Evolutionary conservation across 2,329 filamentous ascomycete species (phyloP).

Genomic region (Colletotrichum paranaense): DNA sequence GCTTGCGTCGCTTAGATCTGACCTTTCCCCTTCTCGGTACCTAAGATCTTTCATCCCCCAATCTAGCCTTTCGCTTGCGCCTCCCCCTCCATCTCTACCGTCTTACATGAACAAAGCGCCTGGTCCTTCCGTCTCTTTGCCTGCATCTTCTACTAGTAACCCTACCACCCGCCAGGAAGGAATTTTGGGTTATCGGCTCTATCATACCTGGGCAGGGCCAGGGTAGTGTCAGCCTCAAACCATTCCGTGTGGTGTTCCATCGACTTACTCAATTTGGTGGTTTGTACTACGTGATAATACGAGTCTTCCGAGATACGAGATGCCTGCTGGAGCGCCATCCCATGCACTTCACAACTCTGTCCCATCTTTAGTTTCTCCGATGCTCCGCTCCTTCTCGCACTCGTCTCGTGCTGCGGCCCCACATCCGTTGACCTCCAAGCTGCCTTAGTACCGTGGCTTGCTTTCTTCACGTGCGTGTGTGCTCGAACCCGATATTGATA

Average conservation of each 20-base stretch:
- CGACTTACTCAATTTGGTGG: slow-evolving; percentile 2
- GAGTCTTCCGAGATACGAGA: not conserved
- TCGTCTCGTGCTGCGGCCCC: not conserved
- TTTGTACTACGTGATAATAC: not conserved
- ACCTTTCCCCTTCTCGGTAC: not conserved
- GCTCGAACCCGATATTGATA: not conserved
- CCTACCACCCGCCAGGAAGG: not conserved
- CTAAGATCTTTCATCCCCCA: not conserved
- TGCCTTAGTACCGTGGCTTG: not conserved
- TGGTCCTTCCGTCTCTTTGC: not conserved
- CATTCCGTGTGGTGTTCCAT: slow-evolving; percentile 3
- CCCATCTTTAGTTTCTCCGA: not conserved
- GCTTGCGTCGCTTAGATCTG: not conserved
- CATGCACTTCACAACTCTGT: not conserved
- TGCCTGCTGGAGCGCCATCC: not conserved
- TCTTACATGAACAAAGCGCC: not conserved
- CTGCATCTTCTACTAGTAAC: not conserved
- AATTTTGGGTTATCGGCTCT: not conserved
- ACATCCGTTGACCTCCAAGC: not conserved
- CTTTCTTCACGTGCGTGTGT: not conserved
- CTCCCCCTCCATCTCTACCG: not conserved
- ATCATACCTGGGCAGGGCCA: not conserved
- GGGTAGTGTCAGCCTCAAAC: not conserved
- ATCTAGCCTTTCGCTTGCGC: slow-evolving; percentile 10
- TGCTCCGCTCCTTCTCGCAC: not conserved